Evolutionary conservation across 2,329 filamentous ascomycete genomes (phyloP).

Genomic region (Ciborinia camelliae): DNA sequence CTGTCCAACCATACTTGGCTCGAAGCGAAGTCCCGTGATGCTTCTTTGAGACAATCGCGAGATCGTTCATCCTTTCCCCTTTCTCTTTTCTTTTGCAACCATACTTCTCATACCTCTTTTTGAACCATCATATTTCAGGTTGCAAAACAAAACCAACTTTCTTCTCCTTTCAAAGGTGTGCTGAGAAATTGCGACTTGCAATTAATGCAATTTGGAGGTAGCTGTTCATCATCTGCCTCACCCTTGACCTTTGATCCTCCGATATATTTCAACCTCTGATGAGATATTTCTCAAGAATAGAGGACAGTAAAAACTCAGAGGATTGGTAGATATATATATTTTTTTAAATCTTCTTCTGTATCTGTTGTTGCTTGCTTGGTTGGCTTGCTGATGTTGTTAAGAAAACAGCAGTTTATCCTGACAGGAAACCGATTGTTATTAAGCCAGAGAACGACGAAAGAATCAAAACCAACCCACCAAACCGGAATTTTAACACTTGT

Average conservation of each 20-base stretch:
- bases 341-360: no score
- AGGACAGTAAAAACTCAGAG: neutral
- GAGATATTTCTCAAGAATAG: neutral
- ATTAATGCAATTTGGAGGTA: neutral
- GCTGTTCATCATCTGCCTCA: no score
- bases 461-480: neutral
- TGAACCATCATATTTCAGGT: neutral
- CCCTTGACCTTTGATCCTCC: neutral
- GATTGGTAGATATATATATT: neutral
- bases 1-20: neutral
- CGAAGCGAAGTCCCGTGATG: slow-evolving; percentile 6
- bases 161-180: neutral
- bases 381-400: neutral
- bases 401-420: neutral
- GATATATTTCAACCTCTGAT: neutral
- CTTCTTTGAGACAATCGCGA: neutral
- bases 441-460: neutral
- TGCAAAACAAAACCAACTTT: neutral
- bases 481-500: no score
- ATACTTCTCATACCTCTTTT: neutral
- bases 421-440: neutral
- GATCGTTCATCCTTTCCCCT: neutral
- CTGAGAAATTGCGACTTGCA: neutral
- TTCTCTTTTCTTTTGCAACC: neutral
- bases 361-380: neutral